phyloP scores from a whole-genome alignment of 768 basidiomycete genomes.

The Termitomyces sp. region DNA sequence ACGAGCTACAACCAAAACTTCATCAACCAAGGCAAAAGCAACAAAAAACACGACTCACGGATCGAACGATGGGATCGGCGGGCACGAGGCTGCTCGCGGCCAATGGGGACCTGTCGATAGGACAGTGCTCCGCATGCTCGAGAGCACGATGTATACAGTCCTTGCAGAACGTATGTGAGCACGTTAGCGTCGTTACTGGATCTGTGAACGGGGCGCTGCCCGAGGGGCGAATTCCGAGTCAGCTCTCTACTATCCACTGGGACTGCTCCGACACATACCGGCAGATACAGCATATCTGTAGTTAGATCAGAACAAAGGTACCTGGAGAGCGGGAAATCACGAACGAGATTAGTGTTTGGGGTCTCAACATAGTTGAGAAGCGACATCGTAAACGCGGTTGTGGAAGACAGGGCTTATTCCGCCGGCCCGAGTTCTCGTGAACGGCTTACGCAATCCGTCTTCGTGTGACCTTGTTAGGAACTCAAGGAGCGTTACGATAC shows the following conservation, averaged over 20 bases:
- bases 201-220: slow-evolving; percentile 66
- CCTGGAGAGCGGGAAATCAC: slow-evolving; percentile 15
- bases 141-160: slow-evolving; percentile 76
- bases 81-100: slow-evolving; percentile 50
- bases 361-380: slow-evolving; percentile 54
- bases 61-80: slow-evolving; percentile 72
- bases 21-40: neutral
- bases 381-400: slow-evolving; percentile 21
- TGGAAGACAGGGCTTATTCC: neutral
- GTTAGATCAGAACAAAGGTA: neutral
- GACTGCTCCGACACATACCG: too few species aligned
- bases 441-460: too few species aligned
- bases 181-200: slow-evolving; percentile 68
- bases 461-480: too few species aligned
- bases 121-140: slow-evolving; percentile 65
- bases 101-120: slow-evolving; percentile 75
- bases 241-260: too few species aligned
- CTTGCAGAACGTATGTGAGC: slow-evolving; percentile 83
- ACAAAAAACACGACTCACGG: slow-evolving; percentile 38
- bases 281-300: slow-evolving; percentile 74
- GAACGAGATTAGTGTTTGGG: slow-evolving; percentile 64
- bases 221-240: neutral
- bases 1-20: slow-evolving; percentile 51
- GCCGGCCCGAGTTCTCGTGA: too few species aligned
- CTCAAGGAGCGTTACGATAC: too few species aligned